Percentiles rank a stretch among this genome's conserved stretches.
phyloP scores from a whole-genome alignment of 805 yeast species.

The Kodamaea hsintzibuensis region DNA sequence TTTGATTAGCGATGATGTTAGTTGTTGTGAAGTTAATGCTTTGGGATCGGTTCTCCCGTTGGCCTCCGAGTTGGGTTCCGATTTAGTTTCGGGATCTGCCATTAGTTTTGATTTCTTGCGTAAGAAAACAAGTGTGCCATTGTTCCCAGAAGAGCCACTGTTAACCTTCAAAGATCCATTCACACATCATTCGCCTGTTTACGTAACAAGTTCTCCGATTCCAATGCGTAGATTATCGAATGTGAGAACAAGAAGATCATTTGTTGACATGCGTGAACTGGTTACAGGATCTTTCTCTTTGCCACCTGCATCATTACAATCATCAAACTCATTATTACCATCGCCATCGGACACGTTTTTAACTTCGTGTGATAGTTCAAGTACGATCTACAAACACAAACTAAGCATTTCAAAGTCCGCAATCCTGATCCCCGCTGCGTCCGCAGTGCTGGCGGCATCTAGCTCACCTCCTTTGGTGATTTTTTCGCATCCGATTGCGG shows the following conservation, averaged over 20 bases:
- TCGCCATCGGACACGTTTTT: not conserved
- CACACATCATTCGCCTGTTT: not conserved
- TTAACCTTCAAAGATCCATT: conserved; percentile 2
- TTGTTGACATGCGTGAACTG: conserved; percentile 3
- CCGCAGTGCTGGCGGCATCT: not conserved
- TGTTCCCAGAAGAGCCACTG: conserved; percentile 9
- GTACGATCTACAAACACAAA: not conserved
- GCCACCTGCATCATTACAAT: too few species aligned
- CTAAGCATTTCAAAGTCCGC: not conserved
- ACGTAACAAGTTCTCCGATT: not conserved
- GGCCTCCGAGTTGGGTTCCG: not conserved
- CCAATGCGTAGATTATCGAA: conserved; percentile 8
- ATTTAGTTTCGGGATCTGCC: not conserved
- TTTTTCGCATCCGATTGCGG: conserved; percentile 1
- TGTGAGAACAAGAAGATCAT: not conserved
- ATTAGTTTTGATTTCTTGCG: not conserved
- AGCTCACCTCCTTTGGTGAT: conserved; percentile 4
- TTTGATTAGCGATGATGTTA: conserved; percentile 1
- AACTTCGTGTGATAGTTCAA: not conserved
- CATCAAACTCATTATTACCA: not conserved
- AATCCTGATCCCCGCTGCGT: not conserved
- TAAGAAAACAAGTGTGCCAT: not conserved
- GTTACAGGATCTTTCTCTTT: not conserved
- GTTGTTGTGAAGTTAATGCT: not conserved
- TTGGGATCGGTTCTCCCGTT: not conserved